These are phyloP conservation scores for Anthracocystis walkeri DNA, from an alignment of 1,284 basidiomycete genomes.

Conservation along the genomic window DNA sequence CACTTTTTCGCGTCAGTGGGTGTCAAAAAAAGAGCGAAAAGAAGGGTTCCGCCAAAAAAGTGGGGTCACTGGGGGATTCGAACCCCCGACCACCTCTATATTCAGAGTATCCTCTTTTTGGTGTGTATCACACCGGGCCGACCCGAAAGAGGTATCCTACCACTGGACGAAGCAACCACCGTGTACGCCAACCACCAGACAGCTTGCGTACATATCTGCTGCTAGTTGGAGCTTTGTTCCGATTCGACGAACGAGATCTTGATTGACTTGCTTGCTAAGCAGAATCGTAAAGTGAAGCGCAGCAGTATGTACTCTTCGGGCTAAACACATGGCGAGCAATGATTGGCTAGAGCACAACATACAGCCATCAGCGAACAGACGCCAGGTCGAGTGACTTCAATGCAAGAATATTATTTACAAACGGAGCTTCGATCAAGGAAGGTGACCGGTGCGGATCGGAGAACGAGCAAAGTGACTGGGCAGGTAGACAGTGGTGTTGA, in stretches of 20 bases:
- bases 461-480: conserved; percentile 28
- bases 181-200: not conserved
- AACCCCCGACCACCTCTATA: conserved; percentile 51
- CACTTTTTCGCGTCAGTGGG: not conserved
- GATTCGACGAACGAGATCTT: no score
- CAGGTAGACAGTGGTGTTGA: conserved; percentile 29
- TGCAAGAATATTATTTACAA: no score
- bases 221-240: not conserved
- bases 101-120: conserved; percentile 13
- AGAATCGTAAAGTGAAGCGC: not conserved
- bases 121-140: conserved; percentile 35
- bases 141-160: conserved; percentile 55
- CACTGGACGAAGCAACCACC: conserved; percentile 52
- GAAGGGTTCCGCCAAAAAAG: no score
- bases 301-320: not conserved
- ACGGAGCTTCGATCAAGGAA: conserved; percentile 4
- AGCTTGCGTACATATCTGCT: not conserved
- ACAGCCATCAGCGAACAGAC: no score
- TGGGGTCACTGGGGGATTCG: conserved; percentile 47
- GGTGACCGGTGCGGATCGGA: conserved; percentile 24
- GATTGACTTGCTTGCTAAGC: no score
- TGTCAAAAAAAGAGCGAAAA: conserved; percentile 14
- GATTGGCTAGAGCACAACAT: no score
- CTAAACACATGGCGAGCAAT: no score
- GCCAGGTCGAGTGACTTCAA: no score